Evolutionary conservation across 2,329 filamentous ascomycete species (phyloP), one percentile per base, ranked within the genome.

Genomic region (Helicocarpus griseus): DNA sequence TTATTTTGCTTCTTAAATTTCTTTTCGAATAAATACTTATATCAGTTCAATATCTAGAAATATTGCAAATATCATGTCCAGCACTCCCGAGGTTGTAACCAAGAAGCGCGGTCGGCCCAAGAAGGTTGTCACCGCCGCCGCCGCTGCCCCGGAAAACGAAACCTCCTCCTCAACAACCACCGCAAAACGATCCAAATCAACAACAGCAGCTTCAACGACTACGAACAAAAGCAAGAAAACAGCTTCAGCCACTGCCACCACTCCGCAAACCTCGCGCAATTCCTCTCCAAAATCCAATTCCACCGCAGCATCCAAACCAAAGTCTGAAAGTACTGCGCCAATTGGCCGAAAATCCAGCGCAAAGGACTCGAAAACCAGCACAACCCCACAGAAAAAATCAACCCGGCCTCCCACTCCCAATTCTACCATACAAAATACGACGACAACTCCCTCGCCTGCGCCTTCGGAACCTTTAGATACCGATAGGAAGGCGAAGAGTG

Each of bases 41-140:
- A 2, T 17, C n/a, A 2, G n/a, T 22, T 40, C 14, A 6, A 40
- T 4, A 40, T 7, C 21, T 21, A 29, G 40, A 44, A 26, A 26
- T 11, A 44, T 9, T 19, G 21, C 11, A 29, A 29, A 11, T 8
- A 33, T 24, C 24, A 50, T 50, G 48, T 50, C 38, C 4, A 40
- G 5, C 26, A 35, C 17, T 13, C 21, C 48, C 14, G 48, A 44
- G 1, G 17, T 33, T 22, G 38, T 33, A 7, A 28, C 22, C 22
- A 50, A 50, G 29, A 53, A 47, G 28, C 47, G 41, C 24, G 49
- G 48, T 24, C 38, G 52, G n/a, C 46, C 48, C 6, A 53, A 45
- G 35, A 53, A 50, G 29, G 14, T 29, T 26, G 39, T 35, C n/a
- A 26, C 22, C n/a, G 47, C n/a, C 9, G 14, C 21, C 17, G 39